Conservation (phyloP, 768 basidiomycete species). For the Amyloporia xantha region DNA sequence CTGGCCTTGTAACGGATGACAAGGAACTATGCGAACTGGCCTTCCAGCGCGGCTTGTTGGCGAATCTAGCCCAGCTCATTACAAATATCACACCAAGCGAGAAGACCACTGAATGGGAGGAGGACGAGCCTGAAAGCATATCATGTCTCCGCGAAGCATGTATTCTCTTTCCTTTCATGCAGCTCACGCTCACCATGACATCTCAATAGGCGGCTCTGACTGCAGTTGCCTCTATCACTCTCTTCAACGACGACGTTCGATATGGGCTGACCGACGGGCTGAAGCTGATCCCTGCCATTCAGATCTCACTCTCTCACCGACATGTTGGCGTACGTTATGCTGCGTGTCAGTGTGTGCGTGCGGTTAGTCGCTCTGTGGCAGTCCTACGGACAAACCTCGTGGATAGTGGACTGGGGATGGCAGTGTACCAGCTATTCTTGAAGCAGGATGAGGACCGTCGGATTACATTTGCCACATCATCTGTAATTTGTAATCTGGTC, state of each 20-base stretch:
- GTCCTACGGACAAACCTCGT: constrained; percentile 81
- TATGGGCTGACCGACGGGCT: constrained; percentile 56
- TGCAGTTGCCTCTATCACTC: constrained; percentile 62
- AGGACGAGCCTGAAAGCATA: constrained; percentile 59
- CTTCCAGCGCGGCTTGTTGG: constrained; percentile 61
- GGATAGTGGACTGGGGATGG: constrained; percentile 72
- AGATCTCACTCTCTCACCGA: constrained; percentile 48
- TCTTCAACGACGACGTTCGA: constrained; percentile 70
- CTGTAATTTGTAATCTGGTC: constrained; percentile 79
- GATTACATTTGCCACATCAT: constrained; percentile 64
- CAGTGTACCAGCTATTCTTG: constrained; percentile 54
- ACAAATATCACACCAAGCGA: constrained; percentile 45
- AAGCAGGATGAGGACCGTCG: constrained; percentile 58
- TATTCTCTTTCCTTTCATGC: not conserved
- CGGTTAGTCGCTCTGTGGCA: constrained; percentile 70
- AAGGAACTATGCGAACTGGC: constrained; percentile 59
- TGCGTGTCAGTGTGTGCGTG: constrained; percentile 80
- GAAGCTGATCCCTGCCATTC: constrained; percentile 48
- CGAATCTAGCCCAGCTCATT: constrained; percentile 45
- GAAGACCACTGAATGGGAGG: constrained; percentile 48
- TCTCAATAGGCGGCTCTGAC: constrained; percentile 59
- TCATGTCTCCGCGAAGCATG: constrained; percentile 59
- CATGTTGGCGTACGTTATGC: constrained; percentile 78
- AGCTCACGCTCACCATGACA: not conserved
- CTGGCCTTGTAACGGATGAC: constrained; percentile 68